Percentiles rank a stretch among this genome's conserved stretches.
phyloP scores from a whole-genome alignment of 805 yeast species.

The Ogataea angusta region DNA sequence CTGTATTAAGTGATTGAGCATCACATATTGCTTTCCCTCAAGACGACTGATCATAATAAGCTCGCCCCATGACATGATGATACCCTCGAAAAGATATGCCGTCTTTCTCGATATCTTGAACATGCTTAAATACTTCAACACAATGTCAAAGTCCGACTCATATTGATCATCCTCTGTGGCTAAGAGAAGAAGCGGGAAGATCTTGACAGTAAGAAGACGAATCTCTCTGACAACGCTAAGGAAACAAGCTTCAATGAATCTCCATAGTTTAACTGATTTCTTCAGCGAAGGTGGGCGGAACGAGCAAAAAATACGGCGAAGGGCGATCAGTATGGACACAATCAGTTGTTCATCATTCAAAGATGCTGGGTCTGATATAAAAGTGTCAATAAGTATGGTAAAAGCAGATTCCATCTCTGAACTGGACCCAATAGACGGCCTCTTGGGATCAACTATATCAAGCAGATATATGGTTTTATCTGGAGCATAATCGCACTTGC shows the following conservation, averaged over 20 bases:
- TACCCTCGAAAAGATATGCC: conserved; percentile 52
- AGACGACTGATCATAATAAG: conserved; percentile 52
- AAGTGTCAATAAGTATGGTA: conserved; percentile 26
- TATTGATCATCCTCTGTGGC: conserved; percentile 38
- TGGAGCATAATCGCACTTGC: conserved; percentile 33
- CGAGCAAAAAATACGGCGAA: conserved; percentile 50
- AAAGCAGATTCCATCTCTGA: conserved; percentile 24
- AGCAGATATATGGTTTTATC: conserved; percentile 13
- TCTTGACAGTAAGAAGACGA: conserved; percentile 48
- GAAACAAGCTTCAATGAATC: conserved; percentile 40
- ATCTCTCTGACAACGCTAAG: conserved; percentile 49
- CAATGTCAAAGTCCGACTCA: conserved; percentile 42
- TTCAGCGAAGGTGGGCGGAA: conserved; percentile 45
- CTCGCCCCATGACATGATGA: conserved; percentile 61
- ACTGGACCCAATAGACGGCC: conserved; percentile 27
- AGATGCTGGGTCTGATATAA: conserved; percentile 21
- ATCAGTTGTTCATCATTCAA: conserved; percentile 26
- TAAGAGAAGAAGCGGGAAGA: conserved; percentile 52
- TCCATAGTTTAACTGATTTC: conserved; percentile 33
- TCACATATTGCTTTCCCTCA: conserved; percentile 66
- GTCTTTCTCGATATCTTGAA: conserved; percentile 36
- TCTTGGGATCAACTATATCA: conserved; percentile 25
- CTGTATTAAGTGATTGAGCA: conserved; percentile 62
- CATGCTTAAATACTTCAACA: conserved; percentile 42
- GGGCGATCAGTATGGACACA: conserved; percentile 42